These are phyloP conservation scores for Teratosphaeriaceae sp. DNA, from an alignment of 2,329 filamentous ascomycete species.

Conservation along the genomic window DNA sequence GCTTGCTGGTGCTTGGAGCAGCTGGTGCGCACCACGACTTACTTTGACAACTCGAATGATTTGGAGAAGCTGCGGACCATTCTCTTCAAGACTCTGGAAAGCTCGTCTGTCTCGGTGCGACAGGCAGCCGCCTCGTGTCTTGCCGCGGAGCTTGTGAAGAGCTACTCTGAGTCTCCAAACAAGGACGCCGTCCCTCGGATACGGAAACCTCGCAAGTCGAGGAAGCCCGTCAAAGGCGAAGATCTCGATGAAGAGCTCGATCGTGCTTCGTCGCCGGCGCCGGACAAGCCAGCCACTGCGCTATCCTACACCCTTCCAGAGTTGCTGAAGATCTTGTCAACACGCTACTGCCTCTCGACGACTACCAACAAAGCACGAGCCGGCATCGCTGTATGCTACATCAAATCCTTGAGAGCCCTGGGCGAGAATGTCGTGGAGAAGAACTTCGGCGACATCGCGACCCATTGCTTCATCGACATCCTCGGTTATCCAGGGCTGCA, in stretches of 20 bases:
- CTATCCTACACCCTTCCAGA: constrained; percentile 70
- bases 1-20: constrained; percentile 74
- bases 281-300: constrained; percentile 63
- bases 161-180: constrained; percentile 58
- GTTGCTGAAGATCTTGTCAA: constrained; percentile 70
- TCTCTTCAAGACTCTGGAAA: constrained; percentile 83
- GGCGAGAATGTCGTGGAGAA: constrained; percentile 77
- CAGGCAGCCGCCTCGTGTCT: constrained; percentile 83
- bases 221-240: constrained; percentile 57
- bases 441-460: constrained; percentile 74
- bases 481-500: constrained; percentile 68
- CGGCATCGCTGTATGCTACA: constrained; percentile 81
- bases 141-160: constrained; percentile 74
- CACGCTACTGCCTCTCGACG: constrained; percentile 69
- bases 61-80: constrained; percentile 81
- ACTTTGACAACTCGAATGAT: constrained; percentile 82
- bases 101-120: constrained; percentile 64
- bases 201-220: constrained; percentile 67
- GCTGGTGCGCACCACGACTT: constrained; percentile 64
- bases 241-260: constrained; percentile 60
- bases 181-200: constrained; percentile 49
- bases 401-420: constrained; percentile 68
- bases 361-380: constrained; percentile 76
- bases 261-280: constrained; percentile 67
- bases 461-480: constrained; percentile 73